A percentile compares a stretch with the other conserved stretches of the same genome.
phyloP scores from a whole-genome alignment of 176 grass and related monocot species.

The Alloteropsis semialata region DNA sequence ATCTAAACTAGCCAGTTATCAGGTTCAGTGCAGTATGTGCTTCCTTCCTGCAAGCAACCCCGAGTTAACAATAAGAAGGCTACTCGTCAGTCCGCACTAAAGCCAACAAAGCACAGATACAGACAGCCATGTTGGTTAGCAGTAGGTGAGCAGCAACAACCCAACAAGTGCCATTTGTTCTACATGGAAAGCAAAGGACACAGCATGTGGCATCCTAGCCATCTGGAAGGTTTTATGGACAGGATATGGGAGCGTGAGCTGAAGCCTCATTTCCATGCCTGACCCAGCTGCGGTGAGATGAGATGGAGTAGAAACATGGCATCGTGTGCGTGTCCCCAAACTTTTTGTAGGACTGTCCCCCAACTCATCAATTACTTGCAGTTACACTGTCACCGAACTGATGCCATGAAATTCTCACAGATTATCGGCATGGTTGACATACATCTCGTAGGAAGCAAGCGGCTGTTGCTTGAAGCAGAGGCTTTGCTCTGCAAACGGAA shows the following conservation, averaged over 20 bases:
- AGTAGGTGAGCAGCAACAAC: constrained; percentile 46
- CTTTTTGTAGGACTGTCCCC: background rate
- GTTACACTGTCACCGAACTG: background rate
- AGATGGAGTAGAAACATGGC: constrained; percentile 8
- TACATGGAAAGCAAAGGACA: constrained; percentile 1
- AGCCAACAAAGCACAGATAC: constrained; percentile 11
- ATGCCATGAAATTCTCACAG: background rate
- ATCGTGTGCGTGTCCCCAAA: background rate
- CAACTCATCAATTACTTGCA: background rate
- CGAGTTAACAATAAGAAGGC: constrained; percentile 8
- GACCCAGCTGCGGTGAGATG: background rate
- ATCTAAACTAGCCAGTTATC: background rate
- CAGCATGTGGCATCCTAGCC: constrained; percentile 23
- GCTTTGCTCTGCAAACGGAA: background rate
- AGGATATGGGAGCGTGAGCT: background rate
- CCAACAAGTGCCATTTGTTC: constrained; percentile 29
- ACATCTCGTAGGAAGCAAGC: background rate
- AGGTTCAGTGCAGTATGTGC: constrained; percentile 16
- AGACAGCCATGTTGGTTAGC: constrained; percentile 39
- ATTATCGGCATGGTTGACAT: background rate
- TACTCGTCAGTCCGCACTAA: background rate
- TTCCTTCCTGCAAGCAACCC: constrained; percentile 4
- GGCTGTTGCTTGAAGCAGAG: constrained; percentile 13
- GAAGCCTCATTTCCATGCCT: background rate
- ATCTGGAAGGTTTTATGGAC: constrained; percentile 11